Percentiles rank a stretch among this genome's conserved stretches.
Evolutionary conservation across 1,284 basidiomycete species (phyloP).

Genomic region (Hymenochaete sp.): DNA sequence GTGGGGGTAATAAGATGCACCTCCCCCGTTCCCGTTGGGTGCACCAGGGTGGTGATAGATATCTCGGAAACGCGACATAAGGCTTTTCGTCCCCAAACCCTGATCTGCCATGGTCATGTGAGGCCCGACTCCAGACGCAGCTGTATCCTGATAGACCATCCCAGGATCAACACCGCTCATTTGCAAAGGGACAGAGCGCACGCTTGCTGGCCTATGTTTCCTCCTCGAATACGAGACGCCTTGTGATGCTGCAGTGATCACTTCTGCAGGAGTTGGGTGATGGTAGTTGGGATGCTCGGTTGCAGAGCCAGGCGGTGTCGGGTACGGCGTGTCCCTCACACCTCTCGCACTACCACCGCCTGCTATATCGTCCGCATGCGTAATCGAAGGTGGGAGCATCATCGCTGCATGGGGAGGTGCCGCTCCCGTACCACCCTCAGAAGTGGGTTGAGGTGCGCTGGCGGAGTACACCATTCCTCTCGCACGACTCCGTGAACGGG

Average conservation of each 20-base stretch:
- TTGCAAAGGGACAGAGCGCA: neutral
- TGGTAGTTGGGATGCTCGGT: slow-evolving; percentile 1
- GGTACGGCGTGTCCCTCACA: slow-evolving; percentile 10
- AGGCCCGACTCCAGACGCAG: no score
- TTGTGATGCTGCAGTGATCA: no score
- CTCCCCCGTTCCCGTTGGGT: no score
- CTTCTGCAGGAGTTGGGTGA: no score
- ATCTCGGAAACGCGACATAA: slow-evolving; percentile 9
- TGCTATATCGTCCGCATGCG: neutral
- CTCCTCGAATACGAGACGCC: no score
- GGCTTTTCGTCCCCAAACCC: neutral
- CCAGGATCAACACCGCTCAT: no score
- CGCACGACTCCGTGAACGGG: slow-evolving; percentile 9
- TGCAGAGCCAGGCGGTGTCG: slow-evolving; percentile 12
- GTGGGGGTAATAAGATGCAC: no score
- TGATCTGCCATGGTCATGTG: neutral
- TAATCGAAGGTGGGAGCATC: neutral
- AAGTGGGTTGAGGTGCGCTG: slow-evolving; percentile 5
- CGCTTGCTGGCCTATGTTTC: no score
- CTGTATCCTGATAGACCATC: no score
- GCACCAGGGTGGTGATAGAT: neutral
- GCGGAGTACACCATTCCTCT: slow-evolving; percentile 12
- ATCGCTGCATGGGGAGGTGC: slow-evolving; percentile 2
- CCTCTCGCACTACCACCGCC: neutral
- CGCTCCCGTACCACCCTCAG: neutral